Base-by-base conservation (phyloP, 2,329 filamentous ascomycete species). In the Epichloe baconii region DNA sequence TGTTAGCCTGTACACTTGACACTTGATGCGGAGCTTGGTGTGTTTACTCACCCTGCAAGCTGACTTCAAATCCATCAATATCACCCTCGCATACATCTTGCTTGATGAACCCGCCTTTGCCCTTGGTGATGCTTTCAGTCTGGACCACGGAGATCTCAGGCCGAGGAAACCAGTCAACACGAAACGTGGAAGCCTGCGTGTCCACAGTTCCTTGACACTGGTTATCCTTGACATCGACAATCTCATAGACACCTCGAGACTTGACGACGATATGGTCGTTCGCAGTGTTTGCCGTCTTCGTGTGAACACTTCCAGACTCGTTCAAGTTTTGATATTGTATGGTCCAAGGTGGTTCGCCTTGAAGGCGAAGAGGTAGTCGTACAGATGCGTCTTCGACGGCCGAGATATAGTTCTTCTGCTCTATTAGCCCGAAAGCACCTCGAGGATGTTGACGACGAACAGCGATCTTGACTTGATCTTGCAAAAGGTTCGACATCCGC, bases 21-120 rank as follows among this genome's bases (percentile, higher is more conserved):
- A 19, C 12, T 23, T 43, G 15, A 3, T 11, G 10, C 38, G 11
- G 11, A 14, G 15, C 34, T 15, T 38, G 21, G 6, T 4, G 7
- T 42, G 15, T 34, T 4, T 42, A 63, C 75, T 69, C 78, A 79
- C 88, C 91, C 64, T 79, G 79, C 55, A 98, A 77, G 43, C 78
- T 77, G 49, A 98, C 72, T 61, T 96, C 89, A 51, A 96, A 82
- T 3, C 83, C 82, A 65, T 96, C 91, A 61, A 95, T 86, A 55
- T 97, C 91, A 34, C 91, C 91, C 70, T 98, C 90, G 62, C 93
- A 98, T 34, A 98, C 84, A 54, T 90, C 83, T 42, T 82, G 78
- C 67, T 94, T 94, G 58, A 82, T 64, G 62, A 83, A 86, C 36
- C 75, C 74, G 31, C 73, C 71, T 8, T 71, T 72, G 15, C 73